These are phyloP conservation scores for Phellinidium pouzarii DNA, from an alignment of 1,284 basidiomycete species.

Conservation along the genomic window DNA sequence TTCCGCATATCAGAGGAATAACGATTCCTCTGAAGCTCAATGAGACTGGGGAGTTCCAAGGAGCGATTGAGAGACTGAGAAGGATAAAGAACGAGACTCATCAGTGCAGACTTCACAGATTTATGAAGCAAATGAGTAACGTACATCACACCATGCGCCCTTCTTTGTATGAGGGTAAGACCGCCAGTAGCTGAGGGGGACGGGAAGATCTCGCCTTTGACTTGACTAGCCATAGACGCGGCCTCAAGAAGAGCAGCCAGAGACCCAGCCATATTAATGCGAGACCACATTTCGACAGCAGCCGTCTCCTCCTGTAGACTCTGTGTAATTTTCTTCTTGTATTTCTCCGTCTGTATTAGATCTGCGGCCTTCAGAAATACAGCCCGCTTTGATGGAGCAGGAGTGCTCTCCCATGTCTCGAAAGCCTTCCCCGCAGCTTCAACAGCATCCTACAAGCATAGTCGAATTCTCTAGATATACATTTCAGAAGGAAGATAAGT, in stretches of 20 bases:
- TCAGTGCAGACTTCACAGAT: neutral
- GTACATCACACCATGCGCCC: constrained; percentile 30
- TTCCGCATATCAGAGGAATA: constrained; percentile 54
- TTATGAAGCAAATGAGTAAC: constrained; percentile 9
- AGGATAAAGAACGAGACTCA: constrained; percentile 4
- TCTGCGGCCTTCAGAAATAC: constrained; percentile 43
- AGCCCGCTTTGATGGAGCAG: constrained; percentile 31
- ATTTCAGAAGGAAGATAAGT: neutral
- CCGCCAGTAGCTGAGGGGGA: constrained; percentile 26
- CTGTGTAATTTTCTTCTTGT: constrained; percentile 31
- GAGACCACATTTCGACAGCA: constrained; percentile 25
- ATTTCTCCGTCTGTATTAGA: constrained; percentile 36
- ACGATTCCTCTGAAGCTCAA: constrained; percentile 45
- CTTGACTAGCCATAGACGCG: constrained; percentile 21
- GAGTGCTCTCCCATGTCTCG: constrained; percentile 40
- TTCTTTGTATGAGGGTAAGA: constrained; percentile 27
- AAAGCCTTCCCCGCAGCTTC: constrained; percentile 42
- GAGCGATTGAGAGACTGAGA: constrained; percentile 23
- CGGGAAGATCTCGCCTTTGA: constrained; percentile 29
- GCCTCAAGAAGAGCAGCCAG: constrained; percentile 18
- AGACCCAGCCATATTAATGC: constrained; percentile 21
- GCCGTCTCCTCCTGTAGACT: constrained; percentile 36
- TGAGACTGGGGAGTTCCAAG: constrained; percentile 40
- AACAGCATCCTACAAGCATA: constrained; percentile 33
- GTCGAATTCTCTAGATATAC: neutral